These are phyloP conservation scores for Myriosclerotinia duriaeana DNA, from an alignment of 2,329 filamentous ascomycete species.

Conservation along the genomic window DNA sequence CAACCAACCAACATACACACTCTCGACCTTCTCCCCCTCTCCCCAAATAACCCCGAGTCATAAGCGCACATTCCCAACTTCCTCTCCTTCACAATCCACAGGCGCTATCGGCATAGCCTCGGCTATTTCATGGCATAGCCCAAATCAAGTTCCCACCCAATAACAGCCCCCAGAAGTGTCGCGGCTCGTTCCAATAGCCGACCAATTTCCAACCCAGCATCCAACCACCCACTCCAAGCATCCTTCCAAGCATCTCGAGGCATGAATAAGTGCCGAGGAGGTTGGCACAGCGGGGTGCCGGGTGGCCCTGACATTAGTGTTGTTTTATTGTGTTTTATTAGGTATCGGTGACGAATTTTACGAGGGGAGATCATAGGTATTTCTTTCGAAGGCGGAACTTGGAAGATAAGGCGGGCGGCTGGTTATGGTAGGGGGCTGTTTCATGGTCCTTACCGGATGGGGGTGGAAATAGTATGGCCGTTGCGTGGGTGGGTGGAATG, in stretches of 20 bases:
- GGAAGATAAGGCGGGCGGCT: background rate
- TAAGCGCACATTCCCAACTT: background rate
- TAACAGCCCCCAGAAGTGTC: background rate
- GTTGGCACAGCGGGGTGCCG: background rate
- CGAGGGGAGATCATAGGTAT: background rate
- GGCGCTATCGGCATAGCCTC: background rate
- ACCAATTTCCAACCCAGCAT: background rate
- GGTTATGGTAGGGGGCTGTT: background rate
- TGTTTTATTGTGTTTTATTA: conserved; percentile 2
- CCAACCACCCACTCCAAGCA: background rate
- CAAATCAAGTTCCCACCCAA: background rate
- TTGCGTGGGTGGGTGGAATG: background rate
- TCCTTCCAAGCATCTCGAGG: background rate
- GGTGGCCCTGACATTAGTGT: conserved; percentile 10
- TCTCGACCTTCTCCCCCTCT: background rate
- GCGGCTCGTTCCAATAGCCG: background rate
- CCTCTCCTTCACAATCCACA: background rate
- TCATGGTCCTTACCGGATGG: background rate
- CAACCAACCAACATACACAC: background rate
- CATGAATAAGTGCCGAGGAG: background rate
- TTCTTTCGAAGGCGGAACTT: too few species aligned
- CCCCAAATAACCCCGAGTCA: background rate
- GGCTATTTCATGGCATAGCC: conserved; percentile 1
- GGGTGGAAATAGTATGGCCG: background rate
- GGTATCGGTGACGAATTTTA: background rate